Evolutionary conservation across 495 filamentous ascomycete species (phyloP).

Genomic region (Tirmania nivea): DNA sequence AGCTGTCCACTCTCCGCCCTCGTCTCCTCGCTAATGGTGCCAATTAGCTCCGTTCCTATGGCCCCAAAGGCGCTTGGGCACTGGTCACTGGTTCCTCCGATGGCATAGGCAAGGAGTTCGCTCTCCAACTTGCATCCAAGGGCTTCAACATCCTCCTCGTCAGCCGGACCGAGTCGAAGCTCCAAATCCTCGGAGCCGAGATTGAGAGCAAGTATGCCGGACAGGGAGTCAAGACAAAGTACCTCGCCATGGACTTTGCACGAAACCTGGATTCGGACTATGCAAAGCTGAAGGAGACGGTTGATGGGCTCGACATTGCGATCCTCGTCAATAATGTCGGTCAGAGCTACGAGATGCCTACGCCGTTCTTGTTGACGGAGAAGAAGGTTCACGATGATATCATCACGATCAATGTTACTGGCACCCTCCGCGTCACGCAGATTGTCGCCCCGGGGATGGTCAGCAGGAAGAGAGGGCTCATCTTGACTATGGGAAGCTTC

Average conservation of each 20-base stretch:
- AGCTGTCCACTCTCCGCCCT: neutral
- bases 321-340: conserved; percentile 96
- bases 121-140: conserved; percentile 66
- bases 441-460: conserved; percentile 70
- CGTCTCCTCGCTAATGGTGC: neutral
- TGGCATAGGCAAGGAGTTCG: conserved; percentile 92
- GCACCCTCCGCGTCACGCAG: conserved; percentile 68
- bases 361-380: conserved; percentile 61
- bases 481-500: conserved; percentile 94
- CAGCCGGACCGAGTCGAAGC: conserved; percentile 80
- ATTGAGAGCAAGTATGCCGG: conserved; percentile 40
- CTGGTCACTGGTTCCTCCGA: conserved; percentile 90
- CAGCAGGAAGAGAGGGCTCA: conserved; percentile 59
- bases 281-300: conserved; percentile 39
- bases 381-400: conserved; percentile 66
- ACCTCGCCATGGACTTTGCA: conserved; percentile 78
- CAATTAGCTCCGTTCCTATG: conserved; percentile 64
- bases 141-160: conserved; percentile 88
- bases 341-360: conserved; percentile 75
- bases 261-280: conserved; percentile 56
- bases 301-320: conserved; percentile 55
- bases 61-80: conserved; percentile 80
- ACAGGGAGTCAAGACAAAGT: conserved; percentile 42
- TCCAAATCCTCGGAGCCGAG: conserved; percentile 52
- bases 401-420: conserved; percentile 80